These are phyloP conservation scores for Hippophae tibetana DNA, from an alignment of 306 rosid species.

Conservation along the genomic window DNA sequence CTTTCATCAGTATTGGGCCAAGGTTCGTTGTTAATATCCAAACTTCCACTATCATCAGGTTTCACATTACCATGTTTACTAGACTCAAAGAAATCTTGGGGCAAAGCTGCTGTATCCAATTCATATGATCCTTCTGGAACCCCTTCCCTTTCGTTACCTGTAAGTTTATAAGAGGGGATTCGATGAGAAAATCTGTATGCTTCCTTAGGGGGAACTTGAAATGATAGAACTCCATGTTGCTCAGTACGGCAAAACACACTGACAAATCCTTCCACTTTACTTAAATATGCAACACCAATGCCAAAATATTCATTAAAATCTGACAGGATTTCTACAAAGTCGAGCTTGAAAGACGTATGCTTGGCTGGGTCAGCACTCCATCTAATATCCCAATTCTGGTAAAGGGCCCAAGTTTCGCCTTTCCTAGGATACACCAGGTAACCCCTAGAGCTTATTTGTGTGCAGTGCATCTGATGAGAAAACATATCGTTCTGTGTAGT, in stretches of 20 bases:
- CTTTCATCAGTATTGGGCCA: conserved; percentile 18
- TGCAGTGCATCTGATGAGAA: conserved; percentile 59
- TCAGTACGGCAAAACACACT: conserved; percentile 53
- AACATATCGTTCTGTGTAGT: conserved; percentile 31
- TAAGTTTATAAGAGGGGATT: conserved; percentile 62
- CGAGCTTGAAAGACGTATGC: conserved; percentile 31
- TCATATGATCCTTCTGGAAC: conserved; percentile 80
- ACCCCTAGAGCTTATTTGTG: conserved; percentile 25
- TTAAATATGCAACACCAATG: conserved; percentile 47
- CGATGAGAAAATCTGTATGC: conserved; percentile 68
- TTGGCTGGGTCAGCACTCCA: conserved; percentile 61
- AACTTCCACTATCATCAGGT: conserved; percentile 17
- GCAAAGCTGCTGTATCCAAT: conserved; percentile 77
- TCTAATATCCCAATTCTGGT: conserved; percentile 65
- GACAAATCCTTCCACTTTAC: conserved; percentile 70
- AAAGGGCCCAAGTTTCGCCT: conserved; percentile 95
- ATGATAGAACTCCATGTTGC: conserved; percentile 23
- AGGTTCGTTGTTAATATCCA: conserved; percentile 8
- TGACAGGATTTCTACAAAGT: conserved; percentile 62
- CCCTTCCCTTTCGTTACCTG: conserved; percentile 60
- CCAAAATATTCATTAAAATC: conserved; percentile 50
- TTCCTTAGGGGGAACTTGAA: conserved; percentile 46
- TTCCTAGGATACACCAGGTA: conserved; percentile 56
- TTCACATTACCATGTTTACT: conserved; percentile 21
- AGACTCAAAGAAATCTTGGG: conserved; percentile 26